Percentiles rank a stretch among this genome's conserved stretches.
phyloP scores from a whole-genome alignment of 2,329 filamentous ascomycete species.

The Xylariaceae sp. region DNA sequence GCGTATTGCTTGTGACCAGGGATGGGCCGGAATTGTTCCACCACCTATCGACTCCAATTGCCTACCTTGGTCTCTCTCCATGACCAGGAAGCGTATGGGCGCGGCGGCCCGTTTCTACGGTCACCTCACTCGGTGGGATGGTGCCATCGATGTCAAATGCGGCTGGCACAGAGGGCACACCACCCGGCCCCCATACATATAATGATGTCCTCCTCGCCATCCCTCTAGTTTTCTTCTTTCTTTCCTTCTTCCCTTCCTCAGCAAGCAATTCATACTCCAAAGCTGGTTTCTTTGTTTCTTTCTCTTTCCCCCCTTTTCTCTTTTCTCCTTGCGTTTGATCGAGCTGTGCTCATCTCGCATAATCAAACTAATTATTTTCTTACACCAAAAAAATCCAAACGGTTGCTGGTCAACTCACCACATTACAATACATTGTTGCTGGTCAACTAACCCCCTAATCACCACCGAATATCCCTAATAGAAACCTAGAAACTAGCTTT shows the following conservation, averaged over 20 bases:
- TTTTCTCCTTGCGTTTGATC: constrained; percentile 42
- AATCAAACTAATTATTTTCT: constrained; percentile 21
- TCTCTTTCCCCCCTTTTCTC: constrained; percentile 44
- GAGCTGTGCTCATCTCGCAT: constrained; percentile 50
- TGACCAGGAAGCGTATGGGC: constrained; percentile 11
- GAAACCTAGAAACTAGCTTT: constrained; percentile 47
- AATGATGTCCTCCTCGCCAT: constrained; percentile 36
- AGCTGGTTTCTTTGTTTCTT: constrained; percentile 49
- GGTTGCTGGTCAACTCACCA: constrained; percentile 3
- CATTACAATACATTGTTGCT: constrained; percentile 36
- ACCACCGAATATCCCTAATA: constrained; percentile 37
- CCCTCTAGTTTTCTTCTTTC: constrained; percentile 34
- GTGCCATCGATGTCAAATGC: neutral
- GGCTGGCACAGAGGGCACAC: constrained; percentile 29
- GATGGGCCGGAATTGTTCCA: constrained; percentile 18
- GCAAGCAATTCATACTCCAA: constrained; percentile 57
- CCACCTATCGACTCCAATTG: constrained; percentile 19
- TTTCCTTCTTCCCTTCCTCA: constrained; percentile 51
- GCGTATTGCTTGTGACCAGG: constrained; percentile 20
- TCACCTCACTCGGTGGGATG: constrained; percentile 15
- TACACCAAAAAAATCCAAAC: constrained; percentile 32
- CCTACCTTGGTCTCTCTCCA: constrained; percentile 18
- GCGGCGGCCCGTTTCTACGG: constrained; percentile 24
- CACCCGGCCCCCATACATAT: constrained; percentile 36
- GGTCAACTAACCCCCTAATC: constrained; percentile 44